Base-by-base conservation (phyloP, 1,284 basidiomycete species). In the Peniophora sp. region DNA sequence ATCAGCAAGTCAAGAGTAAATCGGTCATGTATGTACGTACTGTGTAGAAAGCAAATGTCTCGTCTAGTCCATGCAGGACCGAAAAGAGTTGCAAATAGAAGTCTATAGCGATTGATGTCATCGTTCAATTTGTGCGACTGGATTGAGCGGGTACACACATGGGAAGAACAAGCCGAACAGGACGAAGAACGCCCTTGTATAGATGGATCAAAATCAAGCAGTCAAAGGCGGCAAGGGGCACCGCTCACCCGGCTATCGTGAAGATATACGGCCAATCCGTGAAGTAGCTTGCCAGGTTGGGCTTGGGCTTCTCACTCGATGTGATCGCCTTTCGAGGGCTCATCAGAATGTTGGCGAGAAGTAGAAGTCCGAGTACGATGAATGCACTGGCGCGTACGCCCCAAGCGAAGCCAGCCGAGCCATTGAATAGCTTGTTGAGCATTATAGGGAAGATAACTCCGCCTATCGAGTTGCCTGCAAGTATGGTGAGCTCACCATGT, bases 391-490 rank as follows among this genome's bases (percentile, higher is more conserved):
- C 45, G 48, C 58, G 43, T 24, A 75, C 71, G 23, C 71, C 71
- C 49, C 69, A 69, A 43, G 65, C 69, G 55, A 78, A 77, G 1
- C 74, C 72, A 3, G 67, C 59, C 2, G 63, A 60, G 44, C 60
- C 41, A 50, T 69, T 62, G 55, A 76, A 72, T 34, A 63, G 58
- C 34, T 63, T 58, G 55, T 78, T 77, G 14, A 79, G 69, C 67
- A 78, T 72, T 52, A 79, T 73, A 2, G 76, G 72, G 51, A 76
- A 72, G 19, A 78, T 54, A 32, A 73, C 65, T 10, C 41, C 41
- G 22, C 58, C 58, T 20, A 58, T 34, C 5, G 56, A 58, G 11
- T 55, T 56, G 47, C 56, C 53, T 56, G 20, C 16, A 11, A 16
- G 17, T 19, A 44, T 39, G 16, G 9, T 19, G 24, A 16, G 35